phyloP scores from a whole-genome alignment of 768 basidiomycete species.

The Paxillus rubicundulus region DNA sequence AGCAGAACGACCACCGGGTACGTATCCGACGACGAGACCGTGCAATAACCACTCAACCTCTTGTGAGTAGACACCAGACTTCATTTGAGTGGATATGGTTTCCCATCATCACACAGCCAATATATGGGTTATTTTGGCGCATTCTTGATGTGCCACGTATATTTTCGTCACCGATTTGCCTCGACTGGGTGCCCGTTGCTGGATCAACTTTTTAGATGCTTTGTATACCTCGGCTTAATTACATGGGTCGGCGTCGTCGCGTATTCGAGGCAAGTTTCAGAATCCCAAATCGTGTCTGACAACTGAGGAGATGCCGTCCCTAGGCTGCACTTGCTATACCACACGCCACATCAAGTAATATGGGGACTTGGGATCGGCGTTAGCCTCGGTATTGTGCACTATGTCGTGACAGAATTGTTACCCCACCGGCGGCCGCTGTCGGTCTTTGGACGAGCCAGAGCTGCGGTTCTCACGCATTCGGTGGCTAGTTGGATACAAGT shows the following conservation, averaged over 20 bases:
- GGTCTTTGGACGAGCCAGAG: constrained; percentile 47
- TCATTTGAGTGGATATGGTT: constrained; percentile 66
- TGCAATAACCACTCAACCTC: constrained; percentile 1
- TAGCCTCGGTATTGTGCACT: constrained; percentile 50
- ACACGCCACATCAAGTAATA: constrained; percentile 65
- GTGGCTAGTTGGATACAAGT: constrained; percentile 64
- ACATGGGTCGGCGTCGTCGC: constrained; percentile 66
- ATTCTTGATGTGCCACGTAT: constrained; percentile 72
- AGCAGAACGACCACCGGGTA: constrained; percentile 67
- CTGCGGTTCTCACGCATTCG: constrained; percentile 52
- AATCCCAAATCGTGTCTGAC: no score
- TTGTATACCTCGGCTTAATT: constrained; percentile 49
- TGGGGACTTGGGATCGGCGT: constrained; percentile 74
- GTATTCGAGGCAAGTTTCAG: constrained; percentile 63
- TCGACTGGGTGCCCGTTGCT: constrained; percentile 49
- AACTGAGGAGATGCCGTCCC: not conserved
- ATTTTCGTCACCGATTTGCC: constrained; percentile 63
- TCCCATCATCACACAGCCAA: constrained; percentile 87
- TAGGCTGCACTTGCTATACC: constrained; percentile 73
- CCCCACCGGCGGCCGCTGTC: constrained; percentile 55
- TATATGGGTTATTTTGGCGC: constrained; percentile 87
- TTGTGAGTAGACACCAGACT: constrained; percentile 13
- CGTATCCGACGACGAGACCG: constrained; percentile 16
- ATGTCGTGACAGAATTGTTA: constrained; percentile 55
- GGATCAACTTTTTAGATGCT: constrained; percentile 48